Conservation (phyloP, 108 stramenopile genomes). For the Ochromonas danica region DNA sequence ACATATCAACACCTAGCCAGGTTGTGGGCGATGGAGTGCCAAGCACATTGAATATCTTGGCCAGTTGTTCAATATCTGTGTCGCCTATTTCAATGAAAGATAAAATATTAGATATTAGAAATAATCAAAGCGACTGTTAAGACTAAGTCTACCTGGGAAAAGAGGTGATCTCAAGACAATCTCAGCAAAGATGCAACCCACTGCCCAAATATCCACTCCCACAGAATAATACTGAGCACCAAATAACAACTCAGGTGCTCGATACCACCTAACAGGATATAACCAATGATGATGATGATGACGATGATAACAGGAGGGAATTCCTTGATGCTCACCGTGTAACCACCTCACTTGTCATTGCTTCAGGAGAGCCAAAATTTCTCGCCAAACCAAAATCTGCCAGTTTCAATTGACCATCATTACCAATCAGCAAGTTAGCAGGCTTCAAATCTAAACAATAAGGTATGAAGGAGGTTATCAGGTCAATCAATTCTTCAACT, state of each 20-base stretch:
- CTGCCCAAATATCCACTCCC: slow-evolving; percentile 28
- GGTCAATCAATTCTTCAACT: too few relatives aligned
- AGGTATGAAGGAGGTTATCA: too few relatives aligned
- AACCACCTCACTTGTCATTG: slow-evolving; percentile 33
- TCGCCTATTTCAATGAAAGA: too few relatives aligned
- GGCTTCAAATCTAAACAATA: slow-evolving; percentile 30
- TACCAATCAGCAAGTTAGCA: slow-evolving; percentile 22
- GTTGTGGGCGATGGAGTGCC: not conserved
- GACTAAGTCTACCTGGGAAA: slow-evolving; percentile 23
- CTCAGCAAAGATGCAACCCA: slow-evolving; percentile 34
- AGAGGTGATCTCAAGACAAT: slow-evolving; percentile 1
- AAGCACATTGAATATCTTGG: slow-evolving; percentile 22
- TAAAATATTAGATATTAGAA: not conserved
- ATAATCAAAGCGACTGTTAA: not conserved
- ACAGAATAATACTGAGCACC: slow-evolving; percentile 19
- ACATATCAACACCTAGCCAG: not conserved
- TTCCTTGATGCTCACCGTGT: not conserved
- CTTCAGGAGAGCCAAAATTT: not conserved
- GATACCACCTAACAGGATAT: slow-evolving; percentile 9
- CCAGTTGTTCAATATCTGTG: slow-evolving; percentile 10
- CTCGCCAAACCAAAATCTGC: slow-evolving; percentile 36
- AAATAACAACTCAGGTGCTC: slow-evolving; percentile 29
- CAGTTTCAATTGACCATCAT: slow-evolving; percentile 24
- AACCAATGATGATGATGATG: not conserved
- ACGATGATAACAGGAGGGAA: not conserved